Evolutionary conservation across 495 filamentous ascomycete genomes (phyloP), one percentile per base, ranked within the genome.

Genomic region (Penicillium herquei): DNA sequence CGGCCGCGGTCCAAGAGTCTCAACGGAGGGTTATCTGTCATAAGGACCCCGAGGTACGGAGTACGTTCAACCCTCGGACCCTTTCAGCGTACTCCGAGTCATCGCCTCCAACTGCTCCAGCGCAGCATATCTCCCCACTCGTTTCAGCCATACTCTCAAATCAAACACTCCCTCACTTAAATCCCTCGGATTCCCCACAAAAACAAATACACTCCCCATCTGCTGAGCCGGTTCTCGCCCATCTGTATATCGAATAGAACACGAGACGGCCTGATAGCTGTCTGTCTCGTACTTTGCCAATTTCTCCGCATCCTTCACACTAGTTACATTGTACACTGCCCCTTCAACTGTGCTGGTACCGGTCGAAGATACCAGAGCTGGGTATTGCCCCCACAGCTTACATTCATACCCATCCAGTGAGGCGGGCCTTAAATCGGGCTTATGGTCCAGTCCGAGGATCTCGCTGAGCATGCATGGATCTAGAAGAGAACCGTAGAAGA

Each of bases 251-350:
- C 31, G 21, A 41, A 69, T 68, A 2, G 34, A 39, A 51, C 68
- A 70, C n/a, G 54, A 18, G 2, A 42, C 34, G 10, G 55, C 16
- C 3, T 49, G 49, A 31, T 75, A 70, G 32, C 49, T 67, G 1
- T 46, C 31, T 8, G 64, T 70, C 26, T 75, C 70, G 58, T 73
- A 73, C 1, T 6, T 12, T 0, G 70, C 69, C 9, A 73, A 47
- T 40, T 51, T 58, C 39, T 61, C 51, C 10, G 47, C 69, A 40
- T 70, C 16, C 1, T 56, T 53, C 7, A 42, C 40, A 0, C 53
- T 64, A 14, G 16, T 10, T 4, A 73, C 68, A 48, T 61, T 32
- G 39, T 71, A 75, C n/a, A 63, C 68, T 14, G 52, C 49, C 2
- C 63, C 66, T 16, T 65, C 14, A 16, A 69, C 62, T 7, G 45